Evolutionary conservation across 345 rosid species (phyloP).

Genomic region (Linum lewisii): DNA sequence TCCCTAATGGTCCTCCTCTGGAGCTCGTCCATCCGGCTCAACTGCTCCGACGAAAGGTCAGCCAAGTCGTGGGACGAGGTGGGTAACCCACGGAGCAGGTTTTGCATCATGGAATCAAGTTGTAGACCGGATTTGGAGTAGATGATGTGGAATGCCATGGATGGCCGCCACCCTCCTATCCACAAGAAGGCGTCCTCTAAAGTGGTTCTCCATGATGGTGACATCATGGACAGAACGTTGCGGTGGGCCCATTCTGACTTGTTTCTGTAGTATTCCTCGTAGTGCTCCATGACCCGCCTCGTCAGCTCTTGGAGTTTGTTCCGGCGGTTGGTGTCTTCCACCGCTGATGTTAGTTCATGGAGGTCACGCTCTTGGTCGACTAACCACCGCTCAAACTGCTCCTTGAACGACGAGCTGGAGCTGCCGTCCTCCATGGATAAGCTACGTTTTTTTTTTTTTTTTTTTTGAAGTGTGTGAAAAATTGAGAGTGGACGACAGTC

Average conservation of each 20-base stretch:
- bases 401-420: no score
- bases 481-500: no score
- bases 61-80: constrained; percentile 32
- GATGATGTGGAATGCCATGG: constrained; percentile 41
- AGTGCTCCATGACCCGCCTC: constrained; percentile 27
- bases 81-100: constrained; percentile 24
- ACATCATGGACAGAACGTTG: constrained; percentile 24
- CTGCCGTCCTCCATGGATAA: no score
- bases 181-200: constrained; percentile 42
- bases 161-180: constrained; percentile 48
- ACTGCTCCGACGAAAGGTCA: constrained; percentile 26
- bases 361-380: constrained; percentile 35
- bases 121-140: constrained; percentile 39
- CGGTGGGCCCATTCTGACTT: constrained; percentile 27
- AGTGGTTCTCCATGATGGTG: constrained; percentile 36
- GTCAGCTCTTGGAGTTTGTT: constrained; percentile 11
- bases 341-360: constrained; percentile 22
- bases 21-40: constrained; percentile 23
- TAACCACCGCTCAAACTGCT: no score
- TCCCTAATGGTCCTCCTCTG: constrained; percentile 19
- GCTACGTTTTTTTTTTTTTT: no score
- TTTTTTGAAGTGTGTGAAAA: no score
- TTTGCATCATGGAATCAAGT: constrained; percentile 22
- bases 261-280: constrained; percentile 30
- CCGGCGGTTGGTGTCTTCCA: neutral